Conservation (phyloP, 2,329 filamentous ascomycete species). For the Metarhizium humberi region DNA sequence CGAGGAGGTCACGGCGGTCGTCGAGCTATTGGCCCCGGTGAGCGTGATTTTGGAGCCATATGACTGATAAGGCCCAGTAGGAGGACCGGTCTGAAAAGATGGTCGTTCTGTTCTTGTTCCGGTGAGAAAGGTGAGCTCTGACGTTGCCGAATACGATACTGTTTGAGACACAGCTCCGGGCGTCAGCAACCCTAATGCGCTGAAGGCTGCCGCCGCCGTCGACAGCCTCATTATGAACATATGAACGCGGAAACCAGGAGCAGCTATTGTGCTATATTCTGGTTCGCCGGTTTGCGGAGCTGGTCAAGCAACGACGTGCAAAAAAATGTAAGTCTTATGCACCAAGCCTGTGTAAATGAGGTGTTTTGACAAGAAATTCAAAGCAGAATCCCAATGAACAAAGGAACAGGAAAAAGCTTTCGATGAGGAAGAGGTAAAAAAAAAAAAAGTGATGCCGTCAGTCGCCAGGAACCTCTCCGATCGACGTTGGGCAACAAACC, state of each 20-base stretch:
- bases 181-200: slow-evolving; percentile 13
- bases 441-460: background rate
- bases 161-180: slow-evolving; percentile 14
- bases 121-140: slow-evolving; percentile 25
- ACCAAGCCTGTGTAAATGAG: too few species aligned
- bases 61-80: slow-evolving; percentile 36
- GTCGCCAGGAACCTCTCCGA: background rate
- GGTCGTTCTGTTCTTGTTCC: slow-evolving; percentile 28
- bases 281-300: too few species aligned
- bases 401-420: background rate
- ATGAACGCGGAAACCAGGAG: background rate
- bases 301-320: background rate
- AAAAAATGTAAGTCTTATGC: too few species aligned
- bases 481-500: too few species aligned
- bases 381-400: background rate
- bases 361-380: background rate
- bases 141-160: slow-evolving; percentile 22
- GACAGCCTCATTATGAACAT: slow-evolving; percentile 15
- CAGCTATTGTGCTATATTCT: too few species aligned
- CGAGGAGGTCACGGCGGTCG: slow-evolving; percentile 22
- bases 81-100: slow-evolving; percentile 27
- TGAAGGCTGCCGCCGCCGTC: slow-evolving; percentile 2
- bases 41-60: slow-evolving; percentile 34
- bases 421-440: background rate
- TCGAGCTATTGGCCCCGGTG: slow-evolving; percentile 23